Evolutionary conservation across 345 rosid genomes (phyloP).

Genomic region (Carallia pectinifolia): DNA sequence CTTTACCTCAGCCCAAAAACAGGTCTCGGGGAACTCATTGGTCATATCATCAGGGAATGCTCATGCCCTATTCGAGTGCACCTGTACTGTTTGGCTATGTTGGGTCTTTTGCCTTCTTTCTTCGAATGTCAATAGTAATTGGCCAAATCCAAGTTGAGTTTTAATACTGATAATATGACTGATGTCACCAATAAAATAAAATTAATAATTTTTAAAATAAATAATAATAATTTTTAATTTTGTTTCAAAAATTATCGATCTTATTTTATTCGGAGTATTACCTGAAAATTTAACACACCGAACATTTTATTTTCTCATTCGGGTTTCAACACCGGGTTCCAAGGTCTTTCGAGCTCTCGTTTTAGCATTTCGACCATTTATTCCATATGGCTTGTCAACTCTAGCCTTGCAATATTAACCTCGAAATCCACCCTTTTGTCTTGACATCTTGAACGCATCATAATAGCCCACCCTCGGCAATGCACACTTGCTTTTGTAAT

Average conservation of each 20-base stretch:
- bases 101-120: slow-evolving; percentile 88
- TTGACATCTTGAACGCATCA: slow-evolving; percentile 56
- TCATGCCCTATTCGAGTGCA: slow-evolving; percentile 62
- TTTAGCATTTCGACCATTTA: background rate
- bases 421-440: slow-evolving; percentile 42
- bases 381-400: slow-evolving; percentile 64
- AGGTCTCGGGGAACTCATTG: slow-evolving; percentile 44
- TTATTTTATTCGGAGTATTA: too few species aligned
- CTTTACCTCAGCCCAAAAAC: slow-evolving; percentile 78
- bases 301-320: too few species aligned
- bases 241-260: too few species aligned
- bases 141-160: slow-evolving; percentile 45
- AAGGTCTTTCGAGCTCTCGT: too few species aligned
- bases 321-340: slow-evolving; percentile 65
- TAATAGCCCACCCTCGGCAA: slow-evolving; percentile 47
- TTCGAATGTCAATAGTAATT: slow-evolving; percentile 72
- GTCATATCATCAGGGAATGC: slow-evolving; percentile 27
- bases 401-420: slow-evolving; percentile 63
- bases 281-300: too few species aligned
- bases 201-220: too few species aligned
- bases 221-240: too few species aligned
- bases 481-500: slow-evolving; percentile 39
- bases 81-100: slow-evolving; percentile 57
- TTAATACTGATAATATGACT: too few species aligned
- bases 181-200: too few species aligned